phyloP scores from a whole-genome alignment of 495 filamentous ascomycete genomes.

The Penicillium atrosanguineum region DNA sequence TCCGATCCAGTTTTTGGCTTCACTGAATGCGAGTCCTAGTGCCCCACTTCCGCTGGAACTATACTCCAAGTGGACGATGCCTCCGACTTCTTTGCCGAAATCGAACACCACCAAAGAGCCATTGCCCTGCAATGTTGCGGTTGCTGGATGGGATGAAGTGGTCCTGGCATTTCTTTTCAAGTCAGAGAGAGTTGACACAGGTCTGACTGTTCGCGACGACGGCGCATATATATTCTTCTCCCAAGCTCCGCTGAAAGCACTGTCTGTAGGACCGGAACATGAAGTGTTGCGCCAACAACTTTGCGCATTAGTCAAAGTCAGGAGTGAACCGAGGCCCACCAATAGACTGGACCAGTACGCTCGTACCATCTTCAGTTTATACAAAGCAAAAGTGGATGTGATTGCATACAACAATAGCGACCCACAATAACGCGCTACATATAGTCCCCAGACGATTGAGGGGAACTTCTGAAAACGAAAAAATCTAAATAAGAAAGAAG shows the following conservation, averaged over 20 bases:
- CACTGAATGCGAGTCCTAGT: conserved; percentile 60
- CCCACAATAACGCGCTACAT: conserved; percentile 2
- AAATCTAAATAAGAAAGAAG: not conserved
- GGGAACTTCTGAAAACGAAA: not conserved
- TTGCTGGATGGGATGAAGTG: conserved; percentile 25
- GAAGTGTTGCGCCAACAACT: conserved; percentile 56
- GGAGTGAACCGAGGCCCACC: conserved; percentile 16
- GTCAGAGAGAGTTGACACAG: conserved; percentile 43
- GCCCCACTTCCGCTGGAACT: conserved; percentile 42
- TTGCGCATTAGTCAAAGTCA: conserved; percentile 23
- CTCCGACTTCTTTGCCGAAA: conserved; percentile 59
- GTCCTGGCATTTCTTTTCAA: conserved; percentile 29
- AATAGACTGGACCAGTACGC: conserved; percentile 13
- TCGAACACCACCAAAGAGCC: conserved; percentile 53
- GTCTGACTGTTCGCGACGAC: conserved; percentile 49
- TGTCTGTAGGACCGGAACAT: conserved; percentile 50
- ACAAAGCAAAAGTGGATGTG: not conserved
- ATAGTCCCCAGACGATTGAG: not conserved
- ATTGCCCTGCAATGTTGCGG: conserved; percentile 38
- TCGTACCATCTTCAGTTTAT: conserved; percentile 13
- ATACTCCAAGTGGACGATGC: conserved; percentile 51
- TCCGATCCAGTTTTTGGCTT: conserved; percentile 62
- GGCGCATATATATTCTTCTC: conserved; percentile 61
- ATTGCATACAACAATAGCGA: not conserved
- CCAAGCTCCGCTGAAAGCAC: conserved; percentile 60